Evolutionary conservation across 2,329 filamentous ascomycete genomes (phyloP).

Genomic region (Cladosporium sp.): DNA sequence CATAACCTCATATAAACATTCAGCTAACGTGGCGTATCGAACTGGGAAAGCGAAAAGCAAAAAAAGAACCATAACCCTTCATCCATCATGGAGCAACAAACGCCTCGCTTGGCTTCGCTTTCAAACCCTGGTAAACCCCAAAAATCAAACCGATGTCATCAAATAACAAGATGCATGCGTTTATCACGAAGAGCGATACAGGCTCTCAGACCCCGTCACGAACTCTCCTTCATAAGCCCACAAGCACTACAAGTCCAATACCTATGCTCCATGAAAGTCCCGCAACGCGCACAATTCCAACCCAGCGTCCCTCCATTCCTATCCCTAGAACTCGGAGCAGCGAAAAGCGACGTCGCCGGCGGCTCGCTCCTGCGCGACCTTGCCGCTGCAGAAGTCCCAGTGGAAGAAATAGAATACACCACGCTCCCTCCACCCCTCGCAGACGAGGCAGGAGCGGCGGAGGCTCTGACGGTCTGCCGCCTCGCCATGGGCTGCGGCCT

Average conservation of each 20-base stretch:
- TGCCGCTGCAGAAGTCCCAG: neutral
- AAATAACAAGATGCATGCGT: too few relatives aligned
- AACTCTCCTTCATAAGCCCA: conserved; percentile 51
- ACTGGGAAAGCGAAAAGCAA: too few relatives aligned
- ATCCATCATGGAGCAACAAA: too few relatives aligned
- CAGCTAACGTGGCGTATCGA: too few relatives aligned
- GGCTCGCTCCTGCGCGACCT: neutral
- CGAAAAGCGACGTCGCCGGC: conserved; percentile 10
- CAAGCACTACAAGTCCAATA: conserved; percentile 63
- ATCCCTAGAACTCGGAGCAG: conserved; percentile 26
- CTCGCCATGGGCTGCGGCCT: conserved; percentile 25
- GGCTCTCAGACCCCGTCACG: neutral
- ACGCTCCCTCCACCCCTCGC: conserved; percentile 11
- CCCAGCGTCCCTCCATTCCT: conserved; percentile 48
- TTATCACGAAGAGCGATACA: too few relatives aligned
- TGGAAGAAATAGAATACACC: neutral
- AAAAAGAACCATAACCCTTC: too few relatives aligned
- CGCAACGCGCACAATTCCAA: conserved; percentile 57
- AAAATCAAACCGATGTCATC: too few relatives aligned
- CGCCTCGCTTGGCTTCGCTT: too few relatives aligned
- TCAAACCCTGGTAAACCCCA: too few relatives aligned
- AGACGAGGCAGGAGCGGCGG: neutral
- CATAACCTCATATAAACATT: too few relatives aligned
- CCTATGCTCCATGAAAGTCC: conserved; percentile 59
- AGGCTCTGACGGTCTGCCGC: conserved; percentile 18